These are phyloP conservation scores for Emericellopsis atlantica DNA, from an alignment of 2,329 filamentous ascomycete genomes.

Conservation along the genomic window DNA sequence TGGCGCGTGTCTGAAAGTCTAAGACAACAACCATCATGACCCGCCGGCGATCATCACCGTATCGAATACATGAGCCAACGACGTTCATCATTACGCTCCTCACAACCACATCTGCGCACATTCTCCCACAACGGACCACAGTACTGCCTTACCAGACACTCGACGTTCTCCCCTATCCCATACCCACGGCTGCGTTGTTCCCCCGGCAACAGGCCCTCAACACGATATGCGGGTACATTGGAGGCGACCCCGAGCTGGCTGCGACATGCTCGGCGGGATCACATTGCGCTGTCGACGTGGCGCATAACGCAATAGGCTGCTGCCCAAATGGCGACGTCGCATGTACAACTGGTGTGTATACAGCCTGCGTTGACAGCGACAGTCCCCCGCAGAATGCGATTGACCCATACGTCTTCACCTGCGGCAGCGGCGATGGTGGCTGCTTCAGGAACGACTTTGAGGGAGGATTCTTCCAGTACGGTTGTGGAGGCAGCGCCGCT, in stretches of 20 bases:
- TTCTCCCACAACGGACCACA: conserved; percentile 26
- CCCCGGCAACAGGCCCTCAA: conserved; percentile 28
- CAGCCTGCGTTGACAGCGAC: conserved; percentile 40
- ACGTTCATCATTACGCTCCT: conserved; percentile 8
- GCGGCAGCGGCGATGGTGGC: conserved; percentile 28
- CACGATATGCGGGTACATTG: conserved; percentile 46
- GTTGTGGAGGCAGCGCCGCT: conserved; percentile 36
- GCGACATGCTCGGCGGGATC: conserved; percentile 46
- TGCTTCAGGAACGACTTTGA: conserved; percentile 44
- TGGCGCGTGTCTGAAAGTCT: no score
- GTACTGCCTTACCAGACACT: conserved; percentile 22
- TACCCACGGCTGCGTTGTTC: conserved; percentile 11
- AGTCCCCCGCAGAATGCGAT: conserved; percentile 34
- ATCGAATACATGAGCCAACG: no score
- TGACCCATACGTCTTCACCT: conserved; percentile 46
- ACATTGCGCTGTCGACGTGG: conserved; percentile 41
- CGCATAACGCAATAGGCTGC: conserved; percentile 38
- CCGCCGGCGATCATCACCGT: no score
- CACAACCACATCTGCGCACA: conserved; percentile 19
- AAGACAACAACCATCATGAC: no score
- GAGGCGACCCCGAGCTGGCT: conserved; percentile 34
- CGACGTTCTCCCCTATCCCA: conserved; percentile 25
- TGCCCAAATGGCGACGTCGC: conserved; percentile 33
- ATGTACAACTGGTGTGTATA: conserved; percentile 44
- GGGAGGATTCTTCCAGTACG: conserved; percentile 43